Base-by-base conservation (phyloP, 2,329 filamentous ascomycete species). In the Orbilia ellipsospora region DNA sequence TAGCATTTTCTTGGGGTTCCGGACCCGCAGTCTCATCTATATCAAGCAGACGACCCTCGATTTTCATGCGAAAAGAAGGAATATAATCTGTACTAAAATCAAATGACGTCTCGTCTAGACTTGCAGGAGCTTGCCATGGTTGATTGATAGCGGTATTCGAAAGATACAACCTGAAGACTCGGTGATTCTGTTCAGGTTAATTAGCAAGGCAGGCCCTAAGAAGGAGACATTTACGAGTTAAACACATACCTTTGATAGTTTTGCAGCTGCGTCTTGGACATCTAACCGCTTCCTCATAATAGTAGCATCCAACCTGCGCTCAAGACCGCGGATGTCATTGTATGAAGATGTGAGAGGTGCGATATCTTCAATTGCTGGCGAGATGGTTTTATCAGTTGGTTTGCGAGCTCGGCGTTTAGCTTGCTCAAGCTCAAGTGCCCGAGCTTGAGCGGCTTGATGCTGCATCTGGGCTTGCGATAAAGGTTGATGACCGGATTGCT, bases 261-360 rank as follows among this genome's bases (percentile, higher is more conserved):
- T 88, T 81, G 88, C 91, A 64, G 92, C 88, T 51, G 89, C 90
- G 81, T 98, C 94, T 77, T 92, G 88, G 77, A 97, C 90, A 81
- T 99, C 95, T 77, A 99, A 84, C 77, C 94, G 88, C 85, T 99
- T 99, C 81, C 94, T 90, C 82, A 95, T 94, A 87, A 97, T 96
- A 16, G 92, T 92, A 48, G 94, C 92, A 84, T 99, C 95, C 67
- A 99, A 85, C 64, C 90, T 88, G 80, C 92, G 90, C 86, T 99
- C 95, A 72, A 96, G 85, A 78, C 96, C 93, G 81, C 93, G 89
- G 81, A 99, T 84, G 70, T 91, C 89, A 80, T 89, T 90, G 84
- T 99, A 99, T 90, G 86, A 52, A 91, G 45, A 91, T 90, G 82
- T 96, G 92, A 77, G 92, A 55, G 96, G 89, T 76, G 93, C 88